Base-by-base conservation (phyloP, 2,329 filamentous ascomycete species). In the Coniochaeta prunicola region DNA sequence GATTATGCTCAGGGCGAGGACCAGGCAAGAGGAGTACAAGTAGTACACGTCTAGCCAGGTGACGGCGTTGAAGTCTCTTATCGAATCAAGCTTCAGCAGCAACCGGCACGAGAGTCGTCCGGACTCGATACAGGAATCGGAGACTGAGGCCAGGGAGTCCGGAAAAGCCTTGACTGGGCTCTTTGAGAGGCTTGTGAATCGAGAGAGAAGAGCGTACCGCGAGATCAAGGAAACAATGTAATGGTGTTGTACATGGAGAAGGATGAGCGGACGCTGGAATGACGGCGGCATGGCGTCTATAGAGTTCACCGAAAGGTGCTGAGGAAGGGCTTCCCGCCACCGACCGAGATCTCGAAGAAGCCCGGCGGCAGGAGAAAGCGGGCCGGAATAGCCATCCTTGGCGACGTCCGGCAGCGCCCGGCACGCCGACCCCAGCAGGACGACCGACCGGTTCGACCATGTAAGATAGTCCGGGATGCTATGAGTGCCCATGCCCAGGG, bases 41-140 rank as follows among this genome's bases (percentile, higher is more conserved):
- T 72, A 76, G 68, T 73, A 77, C 4, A 73, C 64, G 56, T 77
- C 75, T 64, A 70, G 74, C 70, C 72, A 74, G 1, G 70, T 71
- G 17, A 73, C 68, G n/a, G 70, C 64, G 60, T 77, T 72, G 56
- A 76, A 74, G 42, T 70, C 71, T 5, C 67, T 66, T 42, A 71
- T 67, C 2, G 66, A 57, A n/a, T 73, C 72, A 0, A 76, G 66
- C 54, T 70, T 68, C 19, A 71, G 64, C 4, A 77, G 59, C 30
- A 73, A 66, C 13, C 65, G 67, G 30, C 70, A 67, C 10, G 73
- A 61, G 0, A 64, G 62, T 36, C 70, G 69, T 3, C 74, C 73
- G 3, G 73, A 74, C 12, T 71, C 68, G 17, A 72, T 65, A 59
- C 74, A 76, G 0, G 68, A 63, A 28, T 75, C 71, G 4, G 73